A percentile compares a stretch with the other conserved stretches of the same genome.
Evolutionary conservation across 179 eudicot species (phyloP).

Genomic region (Drosera spatulata): DNA sequence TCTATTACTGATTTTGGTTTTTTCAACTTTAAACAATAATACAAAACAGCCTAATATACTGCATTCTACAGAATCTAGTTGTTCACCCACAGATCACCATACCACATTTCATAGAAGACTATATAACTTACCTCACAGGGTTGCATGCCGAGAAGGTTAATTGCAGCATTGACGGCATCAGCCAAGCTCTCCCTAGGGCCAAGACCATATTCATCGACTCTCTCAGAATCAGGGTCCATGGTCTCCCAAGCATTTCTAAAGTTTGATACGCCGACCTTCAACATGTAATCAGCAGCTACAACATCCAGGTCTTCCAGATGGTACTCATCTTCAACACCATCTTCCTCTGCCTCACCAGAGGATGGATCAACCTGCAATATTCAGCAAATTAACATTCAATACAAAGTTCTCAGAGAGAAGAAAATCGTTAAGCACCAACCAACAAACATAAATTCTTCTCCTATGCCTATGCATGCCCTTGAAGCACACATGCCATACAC

Average conservation of each 20-base stretch:
- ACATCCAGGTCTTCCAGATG: conserved; percentile 91
- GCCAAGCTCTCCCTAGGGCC: conserved; percentile 88
- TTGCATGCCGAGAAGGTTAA: conserved; percentile 91
- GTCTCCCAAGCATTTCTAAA: conserved; percentile 98
- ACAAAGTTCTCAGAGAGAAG: no score
- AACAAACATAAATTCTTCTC: no score
- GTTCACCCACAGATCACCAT: background rate
- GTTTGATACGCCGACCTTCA: conserved; percentile 80
- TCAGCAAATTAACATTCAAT: background rate
- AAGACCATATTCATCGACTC: conserved; percentile 91
- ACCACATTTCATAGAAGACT: background rate
- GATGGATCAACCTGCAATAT: conserved; percentile 76
- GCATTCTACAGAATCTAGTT: background rate
- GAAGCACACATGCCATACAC: no score
- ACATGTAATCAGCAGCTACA: conserved; percentile 85
- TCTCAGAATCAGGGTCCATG: conserved; percentile 69
- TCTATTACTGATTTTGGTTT: no score
- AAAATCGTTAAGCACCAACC: no score
- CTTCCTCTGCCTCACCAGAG: conserved; percentile 95
- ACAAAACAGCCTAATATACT: no score
- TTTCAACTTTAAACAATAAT: no score
- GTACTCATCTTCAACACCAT: conserved; percentile 96
- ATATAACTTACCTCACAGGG: conserved; percentile 77
- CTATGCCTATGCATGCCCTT: no score
- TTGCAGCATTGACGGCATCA: conserved; percentile 83